These are phyloP conservation scores for Candida ficus DNA, from an alignment of 805 yeast species.

Conservation along the genomic window DNA sequence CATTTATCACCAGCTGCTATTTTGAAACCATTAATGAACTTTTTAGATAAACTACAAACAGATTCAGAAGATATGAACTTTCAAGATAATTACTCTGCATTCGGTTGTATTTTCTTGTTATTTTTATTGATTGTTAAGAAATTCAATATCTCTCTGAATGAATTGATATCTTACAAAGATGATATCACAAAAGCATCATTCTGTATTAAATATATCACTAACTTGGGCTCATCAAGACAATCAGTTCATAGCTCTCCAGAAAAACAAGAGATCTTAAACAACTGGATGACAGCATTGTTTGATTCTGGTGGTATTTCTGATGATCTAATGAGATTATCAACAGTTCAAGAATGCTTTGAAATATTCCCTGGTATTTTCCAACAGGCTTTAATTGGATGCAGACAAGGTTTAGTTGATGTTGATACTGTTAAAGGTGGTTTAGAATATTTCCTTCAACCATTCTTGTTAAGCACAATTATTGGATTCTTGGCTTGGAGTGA, in stretches of 20 bases:
- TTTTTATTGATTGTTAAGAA: constrained; percentile 35
- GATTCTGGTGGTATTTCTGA: constrained; percentile 85
- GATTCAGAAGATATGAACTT: constrained; percentile 45
- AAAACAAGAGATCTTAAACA: constrained; percentile 38
- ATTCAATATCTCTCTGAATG: constrained; percentile 30
- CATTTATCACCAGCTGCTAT: constrained; percentile 39
- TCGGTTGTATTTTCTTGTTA: constrained; percentile 55
- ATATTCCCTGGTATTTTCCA: constrained; percentile 71
- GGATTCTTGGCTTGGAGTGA: constrained; percentile 50
- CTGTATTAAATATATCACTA: constrained; percentile 25
- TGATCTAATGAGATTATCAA: constrained; percentile 62
- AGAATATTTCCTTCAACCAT: constrained; percentile 82
- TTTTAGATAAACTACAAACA: constrained; percentile 42
- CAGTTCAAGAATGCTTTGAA: constrained; percentile 60
- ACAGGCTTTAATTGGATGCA: constrained; percentile 62
- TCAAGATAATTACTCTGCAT: constrained; percentile 64
- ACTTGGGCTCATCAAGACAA: constrained; percentile 24
- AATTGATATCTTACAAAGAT: constrained; percentile 21
- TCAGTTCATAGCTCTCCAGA: constrained; percentile 22
- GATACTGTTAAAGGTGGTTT: constrained; percentile 69
- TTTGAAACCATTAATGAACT: constrained; percentile 41
- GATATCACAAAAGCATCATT: constrained; percentile 24
- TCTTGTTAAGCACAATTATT: constrained; percentile 52
- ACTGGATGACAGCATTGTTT: constrained; percentile 79
- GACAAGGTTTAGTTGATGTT: constrained; percentile 47